Base-by-base conservation (phyloP, 2,329 filamentous ascomycete genomes). In the Diplodia scrobiculata region DNA sequence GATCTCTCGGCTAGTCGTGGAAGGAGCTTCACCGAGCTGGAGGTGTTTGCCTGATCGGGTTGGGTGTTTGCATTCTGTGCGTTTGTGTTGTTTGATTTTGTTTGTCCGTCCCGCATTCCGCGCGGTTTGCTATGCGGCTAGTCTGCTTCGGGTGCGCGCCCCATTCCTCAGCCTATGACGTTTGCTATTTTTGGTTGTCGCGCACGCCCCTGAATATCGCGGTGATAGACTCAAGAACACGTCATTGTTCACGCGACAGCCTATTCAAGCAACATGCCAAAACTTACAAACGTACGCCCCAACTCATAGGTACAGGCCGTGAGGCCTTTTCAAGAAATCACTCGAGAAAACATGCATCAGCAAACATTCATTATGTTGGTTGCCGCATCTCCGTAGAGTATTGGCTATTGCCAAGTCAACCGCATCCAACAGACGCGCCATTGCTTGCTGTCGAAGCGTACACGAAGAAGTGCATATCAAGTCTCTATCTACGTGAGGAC, bases 61-160 rank as follows among this genome's bases (percentile, higher is more conserved):
- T 13, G 32, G 34, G 32, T 54, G 52, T 54, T 54, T 54, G 52
- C 17, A 36, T 54, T 34, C 52, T 54, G 41, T 45, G 41, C 41
- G 41, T 45, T 45, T 45, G 41, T 45, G 21, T 58, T 41, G 53
- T 58, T 58, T 58, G 53, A 51, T 58, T 21, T 27, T 34, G 53
- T 58, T 58, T 58, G 53, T 34, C 11, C 34, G 52, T 52, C 29
- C n/a, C 32, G 52, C 53, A 58, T 58, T 58, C 53, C 53, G 36
- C 19, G 19, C 19, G 4, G 13, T 29, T 17, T 14, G 34, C 53
- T 19, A 19, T 2, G 2, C 21, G 2, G 11, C 53, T 58, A 58
- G 36, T 9, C 53, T 19, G 19, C 7, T 27, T 41, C 19, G 11
- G 53, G 53, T 29, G 17, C 7, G n/a, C 5, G 36, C n/a, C 21